These are phyloP conservation scores for Aspergillus costaricaensis DNA, from an alignment of 2,329 filamentous ascomycete species.

Conservation along the genomic window DNA sequence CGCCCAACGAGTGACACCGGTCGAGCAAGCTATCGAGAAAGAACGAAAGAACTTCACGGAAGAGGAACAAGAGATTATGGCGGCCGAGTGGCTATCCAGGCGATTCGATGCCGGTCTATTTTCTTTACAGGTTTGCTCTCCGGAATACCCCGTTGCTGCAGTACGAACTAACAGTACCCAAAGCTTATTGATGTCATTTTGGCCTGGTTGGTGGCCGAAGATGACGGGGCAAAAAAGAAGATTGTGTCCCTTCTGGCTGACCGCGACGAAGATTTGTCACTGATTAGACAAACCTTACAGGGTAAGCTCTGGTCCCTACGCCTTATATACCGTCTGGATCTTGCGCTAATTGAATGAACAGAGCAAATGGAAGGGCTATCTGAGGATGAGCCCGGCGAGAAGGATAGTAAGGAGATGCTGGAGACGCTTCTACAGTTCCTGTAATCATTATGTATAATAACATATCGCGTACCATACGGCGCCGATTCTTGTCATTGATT, in stretches of 20 bases:
- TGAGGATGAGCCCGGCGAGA: conserved; percentile 56
- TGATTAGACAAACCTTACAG: conserved; percentile 68
- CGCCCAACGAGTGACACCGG: conserved; percentile 59
- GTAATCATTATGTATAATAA: conserved; percentile 22
- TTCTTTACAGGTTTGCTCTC: conserved; percentile 63
- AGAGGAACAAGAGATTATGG: conserved; percentile 63
- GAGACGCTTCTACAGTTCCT: conserved; percentile 55
- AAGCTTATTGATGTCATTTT: conserved; percentile 76
- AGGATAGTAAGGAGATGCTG: conserved; percentile 65
- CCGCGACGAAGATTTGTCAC: conserved; percentile 64
- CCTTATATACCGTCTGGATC: neutral
- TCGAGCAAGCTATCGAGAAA: conserved; percentile 63
- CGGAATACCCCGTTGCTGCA: neutral
- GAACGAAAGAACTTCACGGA: conserved; percentile 58
- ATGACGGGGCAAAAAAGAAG: conserved; percentile 69
- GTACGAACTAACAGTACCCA: conserved; percentile 4
- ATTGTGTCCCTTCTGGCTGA: conserved; percentile 67
- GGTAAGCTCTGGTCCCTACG: conserved; percentile 43
- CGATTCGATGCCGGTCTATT: conserved; percentile 83
- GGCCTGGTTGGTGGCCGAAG: conserved; percentile 90
- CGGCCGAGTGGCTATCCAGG: conserved; percentile 71
- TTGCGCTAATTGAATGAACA: conserved; percentile 21
- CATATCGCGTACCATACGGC: conserved; percentile 8
- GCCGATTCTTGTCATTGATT: neutral
- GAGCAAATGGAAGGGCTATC: conserved; percentile 65